Evolutionary conservation across 2,329 filamentous ascomycete species (phyloP).

Genomic region (Fragosphaeria purpurea): DNA sequence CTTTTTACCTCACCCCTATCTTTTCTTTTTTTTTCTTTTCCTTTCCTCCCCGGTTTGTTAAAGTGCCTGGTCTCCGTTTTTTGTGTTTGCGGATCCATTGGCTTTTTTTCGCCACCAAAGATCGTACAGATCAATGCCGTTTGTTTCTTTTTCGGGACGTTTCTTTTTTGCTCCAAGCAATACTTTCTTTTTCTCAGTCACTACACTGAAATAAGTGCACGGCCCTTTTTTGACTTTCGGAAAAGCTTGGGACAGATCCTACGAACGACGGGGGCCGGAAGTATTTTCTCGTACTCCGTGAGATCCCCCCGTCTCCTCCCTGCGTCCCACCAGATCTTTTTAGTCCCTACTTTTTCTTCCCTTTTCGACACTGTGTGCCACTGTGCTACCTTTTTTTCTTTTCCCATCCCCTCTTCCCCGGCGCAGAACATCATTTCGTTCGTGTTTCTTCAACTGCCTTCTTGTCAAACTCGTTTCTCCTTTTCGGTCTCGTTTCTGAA

Average conservation of each 20-base stretch:
- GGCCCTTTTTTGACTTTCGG: neutral
- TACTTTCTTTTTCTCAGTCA: neutral
- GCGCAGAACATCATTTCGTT: too few species aligned
- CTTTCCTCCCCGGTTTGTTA: neutral
- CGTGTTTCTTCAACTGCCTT: too few species aligned
- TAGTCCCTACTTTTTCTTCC: neutral
- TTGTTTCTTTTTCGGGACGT: neutral
- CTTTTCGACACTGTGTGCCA: neutral
- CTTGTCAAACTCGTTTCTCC: too few species aligned
- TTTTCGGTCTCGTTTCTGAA: too few species aligned
- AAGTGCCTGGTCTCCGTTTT: too few species aligned
- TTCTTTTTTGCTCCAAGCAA: neutral
- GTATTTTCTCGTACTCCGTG: neutral
- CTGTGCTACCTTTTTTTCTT: neutral
- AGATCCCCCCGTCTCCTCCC: neutral
- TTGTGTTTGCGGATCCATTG: too few species aligned
- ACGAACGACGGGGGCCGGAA: too few species aligned
- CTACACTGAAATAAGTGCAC: neutral
- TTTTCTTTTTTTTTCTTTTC: neutral
- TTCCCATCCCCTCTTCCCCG: too few species aligned
- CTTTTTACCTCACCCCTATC: neutral
- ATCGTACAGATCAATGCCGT: too few species aligned
- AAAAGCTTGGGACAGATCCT: slow-evolving; percentile 5
- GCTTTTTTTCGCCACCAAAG: too few species aligned
- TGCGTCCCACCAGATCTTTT: neutral